Evolutionary conservation across 257 asterid genomes (phyloP).

Genomic region (Petunia secreta): DNA sequence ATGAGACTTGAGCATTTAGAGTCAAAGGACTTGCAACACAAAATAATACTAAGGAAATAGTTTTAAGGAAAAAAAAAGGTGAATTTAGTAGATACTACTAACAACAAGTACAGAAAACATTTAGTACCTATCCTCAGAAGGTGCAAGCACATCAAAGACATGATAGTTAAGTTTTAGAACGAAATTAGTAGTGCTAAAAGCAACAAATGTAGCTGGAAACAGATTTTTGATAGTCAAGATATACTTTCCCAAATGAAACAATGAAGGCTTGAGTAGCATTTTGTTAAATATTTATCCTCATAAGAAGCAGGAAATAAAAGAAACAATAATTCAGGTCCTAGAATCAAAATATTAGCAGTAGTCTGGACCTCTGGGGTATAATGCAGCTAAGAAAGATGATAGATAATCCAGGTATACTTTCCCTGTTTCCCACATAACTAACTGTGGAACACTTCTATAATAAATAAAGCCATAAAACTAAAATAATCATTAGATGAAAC

Average conservation of each 20-base stretch:
- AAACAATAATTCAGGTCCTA: not conserved
- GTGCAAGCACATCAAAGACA: not conserved
- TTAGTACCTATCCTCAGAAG: not conserved
- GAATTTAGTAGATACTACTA: not conserved
- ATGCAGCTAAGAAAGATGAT: too few species aligned
- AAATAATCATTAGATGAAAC: too few species aligned
- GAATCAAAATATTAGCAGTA: too few species aligned
- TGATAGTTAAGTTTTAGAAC: not conserved
- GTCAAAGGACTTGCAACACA: not conserved
- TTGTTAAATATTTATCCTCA: not conserved
- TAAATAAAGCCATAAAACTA: too few species aligned
- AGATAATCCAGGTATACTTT: too few species aligned
- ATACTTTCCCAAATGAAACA: not conserved
- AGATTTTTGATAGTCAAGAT: not conserved
- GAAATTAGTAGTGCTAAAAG: not conserved
- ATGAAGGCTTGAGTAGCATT: not conserved
- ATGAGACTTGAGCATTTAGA: not conserved
- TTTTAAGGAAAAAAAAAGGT: not conserved
- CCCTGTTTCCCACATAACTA: too few species aligned
- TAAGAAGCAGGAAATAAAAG: not conserved
- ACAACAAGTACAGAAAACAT: not conserved
- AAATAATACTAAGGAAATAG: not conserved
- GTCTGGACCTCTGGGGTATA: too few species aligned
- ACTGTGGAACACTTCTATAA: too few species aligned
- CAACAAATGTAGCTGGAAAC: not conserved